Evolutionary conservation across 1,284 basidiomycete genomes (phyloP), one percentile per base, ranked within the genome.

Genomic region (Sporisorium sorghi): DNA sequence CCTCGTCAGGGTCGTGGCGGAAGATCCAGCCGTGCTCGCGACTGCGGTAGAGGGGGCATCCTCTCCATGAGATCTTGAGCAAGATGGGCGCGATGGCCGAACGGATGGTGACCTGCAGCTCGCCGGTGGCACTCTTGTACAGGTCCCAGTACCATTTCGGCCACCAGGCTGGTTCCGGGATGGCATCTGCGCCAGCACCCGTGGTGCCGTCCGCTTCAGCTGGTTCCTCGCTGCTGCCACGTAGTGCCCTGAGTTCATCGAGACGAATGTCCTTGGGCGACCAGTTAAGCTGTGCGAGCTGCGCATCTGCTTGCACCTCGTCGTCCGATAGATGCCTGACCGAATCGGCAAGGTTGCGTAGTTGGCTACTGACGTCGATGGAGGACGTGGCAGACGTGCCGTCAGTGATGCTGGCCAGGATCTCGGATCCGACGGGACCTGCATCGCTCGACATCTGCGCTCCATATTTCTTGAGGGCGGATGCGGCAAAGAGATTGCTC

Each of bases 81-180:
- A 99, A 89, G 4, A 97, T 87, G 0, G 95, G 94, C 0, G 95
- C 90, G 33, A 94, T 87, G 15, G 91, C 89, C 73, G 90, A 93
- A 47, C 94, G 91, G 46, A 92, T 90, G 3, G 95, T 95, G 58
- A 99, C 87, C 79, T 97, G 93, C 30, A 97, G 88, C 40, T 81
- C 71, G 8, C 78, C 79, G 1, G 80, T 64, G 5, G 80, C 76
- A 0, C 87, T 84, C 11, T 84, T 82, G 51, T 87, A 86, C 51
- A 94, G 88, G 40, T 98, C 94, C 93, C 92, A 96, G 84, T 94
- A 99, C 96, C 97, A 99, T 82, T 94, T 93, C 0, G 95, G 96
- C 89, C 89, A 89, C 60, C 82, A 83, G 7, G 53, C 60, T 11
- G 64, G 46, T 43, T 76, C 78, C 24, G 46, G 40, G 10, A 59